Evolutionary conservation across 331 rosid species (phyloP).

Genomic region (Spiraea crenata): DNA sequence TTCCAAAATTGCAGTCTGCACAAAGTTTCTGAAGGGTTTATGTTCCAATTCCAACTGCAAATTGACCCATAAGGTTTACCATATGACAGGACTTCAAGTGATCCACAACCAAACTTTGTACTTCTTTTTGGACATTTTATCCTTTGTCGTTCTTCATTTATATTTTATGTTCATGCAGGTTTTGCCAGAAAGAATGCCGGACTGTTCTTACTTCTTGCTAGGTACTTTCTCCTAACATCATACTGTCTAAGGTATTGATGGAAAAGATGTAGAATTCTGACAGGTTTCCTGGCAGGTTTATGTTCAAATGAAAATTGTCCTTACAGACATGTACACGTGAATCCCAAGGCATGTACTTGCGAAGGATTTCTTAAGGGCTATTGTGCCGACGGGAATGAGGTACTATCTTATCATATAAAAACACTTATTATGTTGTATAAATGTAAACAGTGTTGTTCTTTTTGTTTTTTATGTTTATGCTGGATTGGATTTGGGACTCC

Average conservation of each 20-base stretch:
- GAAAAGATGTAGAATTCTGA: constrained; percentile 39
- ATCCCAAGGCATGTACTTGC: constrained; percentile 77
- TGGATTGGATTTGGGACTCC: background rate
- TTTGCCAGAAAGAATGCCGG: constrained; percentile 97
- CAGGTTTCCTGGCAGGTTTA: constrained; percentile 67
- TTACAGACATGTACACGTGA: constrained; percentile 93
- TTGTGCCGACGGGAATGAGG: constrained; percentile 93
- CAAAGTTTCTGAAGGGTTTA: constrained; percentile 88
- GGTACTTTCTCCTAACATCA: constrained; percentile 42
- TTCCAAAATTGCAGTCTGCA: constrained; percentile 95
- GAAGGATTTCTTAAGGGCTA: constrained; percentile 95
- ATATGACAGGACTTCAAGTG: constrained; percentile 33
- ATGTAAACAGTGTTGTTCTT: no score
- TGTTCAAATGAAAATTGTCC: constrained; percentile 81
- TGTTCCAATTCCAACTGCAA: constrained; percentile 86
- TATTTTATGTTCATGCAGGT: constrained; percentile 55
- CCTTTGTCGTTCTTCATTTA: constrained; percentile 12
- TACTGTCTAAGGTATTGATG: constrained; percentile 17
- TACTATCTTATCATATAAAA: constrained; percentile 31
- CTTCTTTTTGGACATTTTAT: constrained; percentile 21
- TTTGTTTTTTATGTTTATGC: constrained; percentile 2
- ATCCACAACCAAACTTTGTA: constrained; percentile 24
- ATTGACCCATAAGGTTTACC: constrained; percentile 88
- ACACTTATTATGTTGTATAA: background rate
- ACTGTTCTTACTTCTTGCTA: constrained; percentile 91